Base-by-base conservation (phyloP, 78 protist genomes). In the Guillardia theta region DNA sequence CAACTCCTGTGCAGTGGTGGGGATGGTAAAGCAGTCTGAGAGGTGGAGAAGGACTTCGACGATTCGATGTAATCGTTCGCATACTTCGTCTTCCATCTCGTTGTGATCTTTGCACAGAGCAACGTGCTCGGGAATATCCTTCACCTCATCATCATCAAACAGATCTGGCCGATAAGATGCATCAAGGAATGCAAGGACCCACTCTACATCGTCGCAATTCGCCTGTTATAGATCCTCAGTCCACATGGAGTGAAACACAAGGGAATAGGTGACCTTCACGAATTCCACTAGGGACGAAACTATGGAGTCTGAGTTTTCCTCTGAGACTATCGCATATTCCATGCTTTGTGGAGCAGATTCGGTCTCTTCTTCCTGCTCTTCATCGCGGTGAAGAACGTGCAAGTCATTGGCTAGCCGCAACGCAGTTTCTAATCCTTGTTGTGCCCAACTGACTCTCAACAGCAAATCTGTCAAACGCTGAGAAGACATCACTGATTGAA, bases 151-250 rank as follows among this genome's bases (percentile, higher is more conserved):
- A 43, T 33, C 36, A 15, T 70, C 83, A 6, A 10, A 12, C 83
- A 70, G 21, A 43, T 70, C 83, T 18, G 83, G 83, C 83, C 83
- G 33, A 4, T 36, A 36, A 22, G 46, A 12, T 3, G 41, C 45
- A 24, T 70, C 90, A 10, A 78, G 9, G 50, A 18, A 37, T 10
- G 24, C 45, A 24, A 37, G 48, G 12, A 43, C 90, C 90, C 90
- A 78, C 53, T 78, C 90, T 9, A 78, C 48, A 27, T 78, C 90
- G n/a, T 78, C 90, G 48, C 90, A 78, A 48, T 50, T 44, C 83
- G 4, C 41, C 83, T 70, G 70, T 30, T 30, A 24, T 30, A 24
- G 27, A 1, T 30, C 2, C 2, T 30, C 2, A 24, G 70, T 0
- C 39, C 70, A 6, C 70, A 30, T 6, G 27, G 70, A 30, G 70